Evolutionary conservation across 2,329 filamentous ascomycete genomes (phyloP).

Genomic region (Alternaria angustiovoidea): DNA sequence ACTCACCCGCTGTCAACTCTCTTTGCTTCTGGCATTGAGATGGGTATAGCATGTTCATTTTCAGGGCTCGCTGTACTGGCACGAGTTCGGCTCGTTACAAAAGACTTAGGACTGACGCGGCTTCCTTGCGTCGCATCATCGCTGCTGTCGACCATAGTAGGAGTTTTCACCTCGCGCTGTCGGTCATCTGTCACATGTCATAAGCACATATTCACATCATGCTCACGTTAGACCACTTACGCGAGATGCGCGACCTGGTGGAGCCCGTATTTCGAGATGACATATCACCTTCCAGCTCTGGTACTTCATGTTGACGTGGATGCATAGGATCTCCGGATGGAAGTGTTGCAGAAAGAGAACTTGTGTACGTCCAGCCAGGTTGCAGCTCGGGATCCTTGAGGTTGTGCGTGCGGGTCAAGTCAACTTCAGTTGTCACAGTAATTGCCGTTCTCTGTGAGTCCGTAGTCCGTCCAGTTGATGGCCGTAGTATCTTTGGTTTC

Average conservation of each 20-base stretch:
- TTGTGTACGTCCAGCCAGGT: slow-evolving; percentile 42
- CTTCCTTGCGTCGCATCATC: slow-evolving; percentile 35
- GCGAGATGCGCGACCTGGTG: slow-evolving; percentile 36
- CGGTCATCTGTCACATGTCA: slow-evolving; percentile 33
- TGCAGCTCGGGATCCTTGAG: slow-evolving; percentile 40
- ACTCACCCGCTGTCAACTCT: slow-evolving; percentile 16
- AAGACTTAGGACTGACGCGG: slow-evolving; percentile 36
- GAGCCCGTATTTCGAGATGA: slow-evolving; percentile 43
- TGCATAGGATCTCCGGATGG: slow-evolving; percentile 47
- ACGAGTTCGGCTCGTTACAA: slow-evolving; percentile 34
- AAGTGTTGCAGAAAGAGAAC: slow-evolving; percentile 38
- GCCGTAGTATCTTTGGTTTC: slow-evolving; percentile 31
- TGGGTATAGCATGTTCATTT: slow-evolving; percentile 5
- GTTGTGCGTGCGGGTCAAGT: slow-evolving; percentile 14
- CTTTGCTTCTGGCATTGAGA: background rate
- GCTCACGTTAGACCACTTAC: slow-evolving; percentile 26
- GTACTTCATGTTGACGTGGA: slow-evolving; percentile 32
- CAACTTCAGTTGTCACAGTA: slow-evolving; percentile 11
- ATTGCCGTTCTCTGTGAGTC: slow-evolving; percentile 18
- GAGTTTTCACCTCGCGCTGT: slow-evolving; percentile 33
- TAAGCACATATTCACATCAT: background rate
- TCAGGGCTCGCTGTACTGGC: slow-evolving; percentile 28
- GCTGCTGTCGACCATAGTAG: slow-evolving; percentile 28
- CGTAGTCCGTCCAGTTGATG: slow-evolving; percentile 29
- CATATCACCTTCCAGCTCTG: slow-evolving; percentile 42